Conservation (phyloP, 78 protist genomes). For the Planoprotostelium fungivorum region DNA sequence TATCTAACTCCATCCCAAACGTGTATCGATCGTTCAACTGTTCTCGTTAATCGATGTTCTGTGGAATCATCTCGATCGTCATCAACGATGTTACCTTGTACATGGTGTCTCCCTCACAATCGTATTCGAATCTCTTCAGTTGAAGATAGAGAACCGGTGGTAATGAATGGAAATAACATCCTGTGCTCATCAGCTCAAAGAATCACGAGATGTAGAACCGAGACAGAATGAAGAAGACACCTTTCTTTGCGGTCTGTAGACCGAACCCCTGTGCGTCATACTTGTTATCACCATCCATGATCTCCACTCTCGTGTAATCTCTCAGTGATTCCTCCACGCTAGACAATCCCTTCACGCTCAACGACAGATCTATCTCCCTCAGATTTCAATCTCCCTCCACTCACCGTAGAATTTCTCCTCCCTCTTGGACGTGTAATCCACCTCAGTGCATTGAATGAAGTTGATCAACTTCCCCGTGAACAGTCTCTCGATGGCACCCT, state of each 20-base stretch:
- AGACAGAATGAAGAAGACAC: neutral
- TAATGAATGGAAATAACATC: conserved; percentile 65
- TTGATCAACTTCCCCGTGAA: conserved; percentile 81
- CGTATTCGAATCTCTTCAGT: conserved; percentile 96
- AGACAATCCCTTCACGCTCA: conserved; percentile 81
- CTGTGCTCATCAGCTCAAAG: conserved; percentile 76
- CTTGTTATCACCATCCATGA: conserved; percentile 87
- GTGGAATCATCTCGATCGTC: neutral
- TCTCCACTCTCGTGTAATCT: conserved; percentile 76
- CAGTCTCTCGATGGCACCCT: conserved; percentile 80
- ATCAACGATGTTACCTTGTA: conserved; percentile 71
- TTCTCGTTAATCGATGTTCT: neutral
- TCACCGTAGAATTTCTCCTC: conserved; percentile 86
- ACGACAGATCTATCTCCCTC: conserved; percentile 60
- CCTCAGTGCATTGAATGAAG: conserved; percentile 85
- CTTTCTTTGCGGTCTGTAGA: conserved; percentile 30
- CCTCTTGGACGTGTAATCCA: conserved; percentile 71
- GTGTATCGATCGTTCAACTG: conserved; percentile 27
- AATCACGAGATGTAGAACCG: neutral
- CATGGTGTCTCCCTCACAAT: conserved; percentile 61
- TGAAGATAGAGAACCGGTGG: conserved; percentile 95
- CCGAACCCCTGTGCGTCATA: conserved; percentile 83
- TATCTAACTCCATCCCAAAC: conserved; percentile 29
- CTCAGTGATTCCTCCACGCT: conserved; percentile 69
- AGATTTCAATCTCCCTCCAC: neutral